Conservation (phyloP, 495 filamentous ascomycete genomes). For the Sporormia fimetaria region DNA sequence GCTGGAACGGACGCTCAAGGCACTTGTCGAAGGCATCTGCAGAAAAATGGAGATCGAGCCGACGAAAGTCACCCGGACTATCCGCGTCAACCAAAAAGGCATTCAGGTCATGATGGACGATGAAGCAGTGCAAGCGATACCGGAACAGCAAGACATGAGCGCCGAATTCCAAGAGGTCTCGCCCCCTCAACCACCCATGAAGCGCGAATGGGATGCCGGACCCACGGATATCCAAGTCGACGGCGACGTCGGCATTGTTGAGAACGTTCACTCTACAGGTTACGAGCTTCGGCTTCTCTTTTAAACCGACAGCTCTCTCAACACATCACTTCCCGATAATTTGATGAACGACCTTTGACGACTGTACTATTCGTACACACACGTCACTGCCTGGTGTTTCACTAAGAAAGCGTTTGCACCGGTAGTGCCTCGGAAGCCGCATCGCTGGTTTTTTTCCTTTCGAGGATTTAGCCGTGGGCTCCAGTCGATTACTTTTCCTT, state of each 20-base stretch:
- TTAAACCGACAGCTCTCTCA: conserved; percentile 14
- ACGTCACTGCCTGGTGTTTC: conserved; percentile 14
- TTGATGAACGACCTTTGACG: conserved; percentile 10
- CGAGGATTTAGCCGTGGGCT: conserved; percentile 22
- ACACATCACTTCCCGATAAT: neutral
- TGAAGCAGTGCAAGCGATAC: conserved; percentile 72
- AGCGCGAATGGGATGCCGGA: conserved; percentile 35
- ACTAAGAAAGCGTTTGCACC: too few relatives aligned
- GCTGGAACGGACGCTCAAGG: conserved; percentile 56
- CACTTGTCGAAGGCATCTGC: conserved; percentile 60
- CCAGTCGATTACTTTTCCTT: conserved; percentile 9
- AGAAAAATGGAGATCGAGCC: conserved; percentile 70
- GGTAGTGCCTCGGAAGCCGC: too few relatives aligned
- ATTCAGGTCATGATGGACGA: conserved; percentile 82
- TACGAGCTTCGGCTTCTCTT: conserved; percentile 36
- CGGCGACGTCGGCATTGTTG: conserved; percentile 28
- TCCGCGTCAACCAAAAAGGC: conserved; percentile 60
- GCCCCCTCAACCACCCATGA: conserved; percentile 21
- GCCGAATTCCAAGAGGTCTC: conserved; percentile 45
- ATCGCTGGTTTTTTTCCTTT: conserved; percentile 11
- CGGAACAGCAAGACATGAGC: conserved; percentile 85
- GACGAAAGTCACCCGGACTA: conserved; percentile 50
- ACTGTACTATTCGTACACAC: conserved; percentile 24
- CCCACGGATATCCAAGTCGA: conserved; percentile 35
- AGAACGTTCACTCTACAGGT: conserved; percentile 29